Percentiles rank a stretch among this genome's conserved stretches.
Conservation (phyloP, 306 rosid genomes). For the Citrullus mucosospermus region DNA sequence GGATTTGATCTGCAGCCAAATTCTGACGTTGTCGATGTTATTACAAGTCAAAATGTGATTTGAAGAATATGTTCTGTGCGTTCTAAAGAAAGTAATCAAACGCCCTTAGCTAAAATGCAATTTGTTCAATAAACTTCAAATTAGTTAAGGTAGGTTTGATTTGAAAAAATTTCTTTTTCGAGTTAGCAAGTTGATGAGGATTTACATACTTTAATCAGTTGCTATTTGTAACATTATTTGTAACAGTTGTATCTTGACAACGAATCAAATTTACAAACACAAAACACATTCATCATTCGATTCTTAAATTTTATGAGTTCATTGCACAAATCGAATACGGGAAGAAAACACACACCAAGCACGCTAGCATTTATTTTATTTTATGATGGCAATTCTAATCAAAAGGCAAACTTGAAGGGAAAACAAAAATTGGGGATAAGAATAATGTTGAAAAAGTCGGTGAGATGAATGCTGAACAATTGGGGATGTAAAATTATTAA, state of each 20-base stretch:
- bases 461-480: not conserved
- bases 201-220: too few relatives aligned
- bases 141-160: not conserved
- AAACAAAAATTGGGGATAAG: not conserved
- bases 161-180: too few relatives aligned
- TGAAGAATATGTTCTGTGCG: not conserved
- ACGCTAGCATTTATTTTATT: not conserved
- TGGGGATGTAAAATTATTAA: constrained; percentile 20
- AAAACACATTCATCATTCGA: not conserved
- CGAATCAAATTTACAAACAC: not conserved
- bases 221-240: too few relatives aligned
- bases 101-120: not conserved
- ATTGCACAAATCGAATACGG: not conserved
- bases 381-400: not conserved
- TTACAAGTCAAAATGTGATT: not conserved
- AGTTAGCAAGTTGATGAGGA: too few relatives aligned
- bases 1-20: not conserved
- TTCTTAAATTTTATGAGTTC: not conserved
- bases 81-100: not conserved
- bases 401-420: not conserved
- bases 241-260: not conserved
- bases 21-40: not conserved
- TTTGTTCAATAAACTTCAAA: not conserved
- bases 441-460: not conserved
- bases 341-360: not conserved